Percentiles rank a stretch among this genome's conserved stretches.
These are phyloP conservation scores for Plenodomus tracheiphilus DNA, from an alignment of 2,329 filamentous ascomycete species.

Conservation along the genomic window DNA sequence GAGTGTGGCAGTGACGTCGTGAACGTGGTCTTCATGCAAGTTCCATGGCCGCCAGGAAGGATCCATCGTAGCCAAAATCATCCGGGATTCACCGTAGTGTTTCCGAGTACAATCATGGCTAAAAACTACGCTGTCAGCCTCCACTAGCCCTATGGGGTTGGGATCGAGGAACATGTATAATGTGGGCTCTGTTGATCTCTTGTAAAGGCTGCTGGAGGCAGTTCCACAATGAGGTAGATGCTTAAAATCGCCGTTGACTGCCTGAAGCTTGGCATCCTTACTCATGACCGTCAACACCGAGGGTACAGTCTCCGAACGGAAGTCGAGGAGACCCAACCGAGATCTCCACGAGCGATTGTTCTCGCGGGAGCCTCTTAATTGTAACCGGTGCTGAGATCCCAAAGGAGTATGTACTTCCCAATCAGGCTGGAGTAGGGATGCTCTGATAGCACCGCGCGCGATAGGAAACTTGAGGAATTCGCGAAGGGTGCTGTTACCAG, in stretches of 20 bases:
- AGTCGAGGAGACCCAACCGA: slow-evolving; percentile 42
- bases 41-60: slow-evolving; percentile 36
- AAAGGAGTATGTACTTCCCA: slow-evolving; percentile 32
- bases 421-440: slow-evolving; percentile 14
- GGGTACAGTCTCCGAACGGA: slow-evolving; percentile 50
- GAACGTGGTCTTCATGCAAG: slow-evolving; percentile 1
- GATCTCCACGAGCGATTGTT: slow-evolving; percentile 43
- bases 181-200: slow-evolving; percentile 35
- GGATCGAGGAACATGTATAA: slow-evolving; percentile 65
- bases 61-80: slow-evolving; percentile 52
- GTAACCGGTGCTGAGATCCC: slow-evolving; percentile 9
- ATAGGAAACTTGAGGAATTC: slow-evolving; percentile 43
- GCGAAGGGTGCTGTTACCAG: slow-evolving; percentile 46
- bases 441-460: slow-evolving; percentile 16
- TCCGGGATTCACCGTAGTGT: slow-evolving; percentile 52
- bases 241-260: slow-evolving; percentile 56
- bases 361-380: slow-evolving; percentile 21
- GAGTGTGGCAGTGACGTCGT: slow-evolving; percentile 6
- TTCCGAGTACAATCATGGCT: slow-evolving; percentile 53
- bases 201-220: slow-evolving; percentile 59
- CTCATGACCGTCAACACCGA: slow-evolving; percentile 47
- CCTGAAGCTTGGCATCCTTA: slow-evolving; percentile 25
- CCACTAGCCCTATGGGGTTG: slow-evolving; percentile 50
- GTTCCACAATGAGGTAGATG: slow-evolving; percentile 61
- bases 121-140: slow-evolving; percentile 61